A percentile compares a stretch with the other conserved stretches of the same genome.
phyloP scores from a whole-genome alignment of 441 rosid genomes.

The Cnidoscolus chayamansa region DNA sequence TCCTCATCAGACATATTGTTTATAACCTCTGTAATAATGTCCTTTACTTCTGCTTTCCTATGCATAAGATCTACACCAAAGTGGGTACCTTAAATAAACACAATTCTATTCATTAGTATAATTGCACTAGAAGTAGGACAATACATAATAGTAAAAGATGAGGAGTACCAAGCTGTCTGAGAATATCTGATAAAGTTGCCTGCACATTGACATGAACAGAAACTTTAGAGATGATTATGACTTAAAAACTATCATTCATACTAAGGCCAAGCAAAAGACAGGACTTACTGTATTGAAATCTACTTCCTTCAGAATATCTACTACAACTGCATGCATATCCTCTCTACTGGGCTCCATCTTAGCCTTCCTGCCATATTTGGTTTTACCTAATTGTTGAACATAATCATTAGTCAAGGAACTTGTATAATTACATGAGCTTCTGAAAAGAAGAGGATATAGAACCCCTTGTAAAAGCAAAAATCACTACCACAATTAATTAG shows the following conservation, averaged over 20 bases:
- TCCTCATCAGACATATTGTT: conserved; percentile 91
- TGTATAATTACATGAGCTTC: neutral
- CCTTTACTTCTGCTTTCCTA: conserved; percentile 92
- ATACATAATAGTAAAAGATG: conserved; percentile 4
- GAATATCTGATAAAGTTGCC: conserved; percentile 91
- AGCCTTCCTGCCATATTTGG: conserved; percentile 57
- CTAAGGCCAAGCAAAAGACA: conserved; percentile 10
- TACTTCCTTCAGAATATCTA: conserved; percentile 77
- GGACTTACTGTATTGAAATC: conserved; percentile 89
- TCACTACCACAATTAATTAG: neutral
- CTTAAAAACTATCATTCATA: neutral
- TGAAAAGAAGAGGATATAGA: neutral
- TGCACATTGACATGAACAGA: conserved; percentile 35
- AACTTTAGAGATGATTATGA: conserved; percentile 16
- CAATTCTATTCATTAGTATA: conserved; percentile 13
- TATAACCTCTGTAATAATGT: conserved; percentile 79
- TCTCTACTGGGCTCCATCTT: conserved; percentile 71
- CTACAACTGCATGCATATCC: conserved; percentile 84
- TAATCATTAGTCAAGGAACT: conserved; percentile 4
- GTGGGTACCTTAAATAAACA: conserved; percentile 51
- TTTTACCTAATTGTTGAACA: conserved; percentile 45
- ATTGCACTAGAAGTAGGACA: neutral
- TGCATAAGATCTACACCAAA: conserved; percentile 66
- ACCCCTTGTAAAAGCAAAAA: neutral
- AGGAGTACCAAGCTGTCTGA: conserved; percentile 68